Base-by-base conservation (phyloP, 345 rosid genomes). In the Psidium guajava region DNA sequence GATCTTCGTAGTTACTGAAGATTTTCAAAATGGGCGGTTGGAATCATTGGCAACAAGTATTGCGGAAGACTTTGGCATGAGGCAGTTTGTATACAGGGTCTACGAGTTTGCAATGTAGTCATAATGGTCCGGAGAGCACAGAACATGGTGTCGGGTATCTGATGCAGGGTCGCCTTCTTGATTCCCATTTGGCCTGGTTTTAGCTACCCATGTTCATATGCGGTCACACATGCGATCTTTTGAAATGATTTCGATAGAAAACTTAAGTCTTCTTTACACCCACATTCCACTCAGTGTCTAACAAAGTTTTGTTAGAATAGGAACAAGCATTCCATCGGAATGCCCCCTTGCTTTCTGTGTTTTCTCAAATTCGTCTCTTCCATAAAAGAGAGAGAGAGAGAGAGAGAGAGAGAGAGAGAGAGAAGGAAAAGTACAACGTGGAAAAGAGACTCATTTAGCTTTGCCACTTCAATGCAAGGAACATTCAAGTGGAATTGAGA, bases 301-400 rank as follows among this genome's bases (percentile, higher is more conserved):
- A 69, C 44, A 18, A 44, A 64, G 4, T 36, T 28, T 32, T 32
- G 24, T 18, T 40, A 36, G 47, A 1, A 32, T 18, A 18, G 77
- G 47, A 69, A 18, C 47, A 4, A 69, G 12, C 9, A 18, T 69
- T 69, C 77, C 47, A 18, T 3, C 12, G 2, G 47, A 69, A 32
- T 36, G 24, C 77, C 47, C 47, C 24, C 44, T 69, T 32, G 24
- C 47, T 16, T 16, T 64, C 44, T 18, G 47, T 18, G 47, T 32
- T 69, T 8, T 69, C 77, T 69, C 22, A 8, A 69, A 20, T 32
- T 69, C 77, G 2, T 69, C 77, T 69, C 77, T 69, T 69, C 77
- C 0, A 0, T 18, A 69, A 32, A 69, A 36, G 24, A 32, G 44
- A 42, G 18, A 42, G 18, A 36, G 3, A 32, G 77, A 0, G 75